Percentiles rank a stretch among this genome's conserved stretches.
These are phyloP conservation scores for Yamagishiella unicocca DNA, from an alignment of 139 green algal genomes.

Conservation along the genomic window DNA sequence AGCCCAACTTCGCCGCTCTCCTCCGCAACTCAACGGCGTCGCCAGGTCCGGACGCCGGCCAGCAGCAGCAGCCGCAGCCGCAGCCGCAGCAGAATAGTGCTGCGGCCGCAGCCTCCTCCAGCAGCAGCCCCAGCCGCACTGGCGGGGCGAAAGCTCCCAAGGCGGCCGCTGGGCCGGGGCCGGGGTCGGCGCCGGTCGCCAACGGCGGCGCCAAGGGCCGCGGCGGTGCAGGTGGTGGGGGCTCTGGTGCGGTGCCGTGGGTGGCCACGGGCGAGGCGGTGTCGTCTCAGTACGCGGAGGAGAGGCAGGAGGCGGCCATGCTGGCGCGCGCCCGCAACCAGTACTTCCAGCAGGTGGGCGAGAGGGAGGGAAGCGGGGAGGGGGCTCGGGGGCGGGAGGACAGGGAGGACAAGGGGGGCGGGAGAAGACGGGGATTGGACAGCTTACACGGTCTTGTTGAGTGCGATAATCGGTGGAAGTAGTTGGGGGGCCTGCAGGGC, in stretches of 20 bases:
- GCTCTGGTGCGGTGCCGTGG: conserved; percentile 42
- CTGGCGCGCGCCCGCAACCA: conserved; percentile 76
- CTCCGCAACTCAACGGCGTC: neutral
- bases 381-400: neutral
- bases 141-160: no score
- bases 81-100: no score
- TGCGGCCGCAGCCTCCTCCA: no score
- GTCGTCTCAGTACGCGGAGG: conserved; percentile 66
- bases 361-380: neutral
- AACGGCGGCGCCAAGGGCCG: neutral
- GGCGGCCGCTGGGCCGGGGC: neutral
- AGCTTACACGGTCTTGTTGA: no score
- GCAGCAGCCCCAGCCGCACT: no score
- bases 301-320: conserved; percentile 67
- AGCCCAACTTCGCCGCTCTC: conserved; percentile 9
- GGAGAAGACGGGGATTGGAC: neutral
- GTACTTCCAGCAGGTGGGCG: conserved; percentile 79
- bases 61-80: neutral
- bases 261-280: conserved; percentile 72
- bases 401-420: neutral
- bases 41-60: neutral
- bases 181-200: neutral
- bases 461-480: no score
- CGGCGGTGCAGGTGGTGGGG: neutral
- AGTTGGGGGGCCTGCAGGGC: no score